Base-by-base conservation (phyloP, 208 protist genomes). In the Trichomonas vaginalis region DNA sequence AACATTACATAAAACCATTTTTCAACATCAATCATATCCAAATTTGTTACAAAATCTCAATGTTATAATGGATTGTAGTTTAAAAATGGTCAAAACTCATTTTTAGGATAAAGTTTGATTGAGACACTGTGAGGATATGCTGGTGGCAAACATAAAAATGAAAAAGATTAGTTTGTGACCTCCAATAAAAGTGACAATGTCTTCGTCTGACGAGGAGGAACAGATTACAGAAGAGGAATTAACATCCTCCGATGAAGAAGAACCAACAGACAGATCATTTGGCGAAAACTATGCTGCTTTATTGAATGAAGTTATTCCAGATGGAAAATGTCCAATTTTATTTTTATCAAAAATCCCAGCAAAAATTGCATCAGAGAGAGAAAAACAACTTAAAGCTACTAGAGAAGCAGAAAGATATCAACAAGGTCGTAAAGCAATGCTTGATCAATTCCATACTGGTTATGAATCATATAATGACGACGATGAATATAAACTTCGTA, bases 221-320 rank as follows among this genome's bases (percentile, higher is more conserved):
- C 17, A 47, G 47, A n/a, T n/a, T 42, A 32, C 82, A 88, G 82
- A 92, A n/a, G 86, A 92, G 39, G 45, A 51, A 39, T 39, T 92
- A 14, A 48, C 86, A 51, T 51, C 45, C 37, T 92, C 86, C 39
- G 86, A 92, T 51, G 86, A 51, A n/a, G 86, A 92, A 45, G 86
- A 92, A 48, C 86, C 86, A 92, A 92, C 86, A 56, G 86, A 92
- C 86, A 42, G 86, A 35, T 92, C 86, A 8, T 92, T 92, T 92
- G 86, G 86, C 17, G 45, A 92, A 47, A 42, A 92, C 17, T 92
- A 51, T 32, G 45, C 12, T 1, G 21, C 37, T 1, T 39, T 92
- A 39, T 51, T 92, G 32, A 51, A 92, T 1, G 86, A 42, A 48
- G 45, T 35, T 51, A 39, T 92, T 39, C 86, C 86, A 56, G 40